phyloP scores from a whole-genome alignment of 208 protist species.

The Wallacemonas sp. region DNA sequence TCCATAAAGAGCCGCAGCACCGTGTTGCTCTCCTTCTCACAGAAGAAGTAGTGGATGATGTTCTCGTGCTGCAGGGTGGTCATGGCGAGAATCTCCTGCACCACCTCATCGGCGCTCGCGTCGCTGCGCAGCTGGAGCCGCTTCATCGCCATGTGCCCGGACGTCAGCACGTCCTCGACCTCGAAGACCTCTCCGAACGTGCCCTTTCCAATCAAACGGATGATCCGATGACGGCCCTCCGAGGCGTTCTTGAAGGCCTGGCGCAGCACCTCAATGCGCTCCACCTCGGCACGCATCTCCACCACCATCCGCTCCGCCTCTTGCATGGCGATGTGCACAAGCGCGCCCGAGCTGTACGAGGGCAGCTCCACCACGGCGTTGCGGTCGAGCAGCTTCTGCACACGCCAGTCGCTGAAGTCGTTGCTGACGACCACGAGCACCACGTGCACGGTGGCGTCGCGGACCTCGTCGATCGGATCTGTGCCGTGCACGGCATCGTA shows the following conservation, averaged over 20 bases:
- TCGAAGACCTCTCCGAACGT: slow-evolving; percentile 90
- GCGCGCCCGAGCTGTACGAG: slow-evolving; percentile 62
- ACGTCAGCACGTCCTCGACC: slow-evolving; percentile 82
- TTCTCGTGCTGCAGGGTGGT: slow-evolving; percentile 91
- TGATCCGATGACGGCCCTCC: slow-evolving; percentile 64
- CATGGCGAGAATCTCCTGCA: slow-evolving; percentile 91
- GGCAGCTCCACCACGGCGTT: slow-evolving; percentile 82
- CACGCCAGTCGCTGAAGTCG: slow-evolving; percentile 82
- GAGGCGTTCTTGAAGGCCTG: slow-evolving; percentile 69
- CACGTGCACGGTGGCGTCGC: slow-evolving; percentile 40
- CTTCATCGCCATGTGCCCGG: slow-evolving; percentile 90
- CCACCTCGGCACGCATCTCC: slow-evolving; percentile 80
- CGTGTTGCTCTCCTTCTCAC: slow-evolving; percentile 81
- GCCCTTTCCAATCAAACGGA: slow-evolving; percentile 72
- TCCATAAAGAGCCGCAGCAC: slow-evolving; percentile 92
- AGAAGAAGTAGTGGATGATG: slow-evolving; percentile 95
- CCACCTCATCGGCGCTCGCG: slow-evolving; percentile 62
- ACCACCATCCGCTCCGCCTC: slow-evolving; percentile 79
- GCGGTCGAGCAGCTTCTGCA: slow-evolving; percentile 75
- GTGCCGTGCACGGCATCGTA: slow-evolving; percentile 44
- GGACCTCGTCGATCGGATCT: slow-evolving; percentile 65
- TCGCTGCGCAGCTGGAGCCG: slow-evolving; percentile 88
- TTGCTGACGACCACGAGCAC: slow-evolving; percentile 74
- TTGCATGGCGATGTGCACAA: slow-evolving; percentile 87
- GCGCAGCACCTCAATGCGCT: slow-evolving; percentile 76